Conservation (phyloP, 345 rosid genomes). For the Rubroshorea leprosula region DNA sequence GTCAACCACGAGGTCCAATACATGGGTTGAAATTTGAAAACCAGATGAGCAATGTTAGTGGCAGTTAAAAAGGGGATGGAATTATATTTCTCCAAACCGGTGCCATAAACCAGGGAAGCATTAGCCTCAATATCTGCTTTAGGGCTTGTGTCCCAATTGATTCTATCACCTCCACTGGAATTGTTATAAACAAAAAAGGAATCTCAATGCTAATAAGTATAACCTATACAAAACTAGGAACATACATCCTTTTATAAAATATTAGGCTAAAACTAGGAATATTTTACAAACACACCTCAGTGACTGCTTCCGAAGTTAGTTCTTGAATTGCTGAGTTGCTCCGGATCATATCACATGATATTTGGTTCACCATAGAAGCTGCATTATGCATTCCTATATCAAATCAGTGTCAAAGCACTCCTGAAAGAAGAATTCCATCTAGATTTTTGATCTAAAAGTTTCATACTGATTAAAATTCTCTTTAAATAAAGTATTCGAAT, state of each 20-base stretch:
- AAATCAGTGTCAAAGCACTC: conserved; percentile 36
- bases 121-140: conserved; percentile 7
- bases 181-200: background rate
- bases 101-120: conserved; percentile 93
- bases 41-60: background rate
- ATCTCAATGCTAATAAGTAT: background rate
- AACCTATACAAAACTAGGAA: background rate
- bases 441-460: conserved; percentile 14
- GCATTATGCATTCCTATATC: conserved; percentile 41
- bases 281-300: conserved; percentile 43
- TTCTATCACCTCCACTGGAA: background rate
- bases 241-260: background rate
- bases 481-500: background rate
- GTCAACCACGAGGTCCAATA: background rate
- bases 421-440: conserved; percentile 17
- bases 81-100: conserved; percentile 53
- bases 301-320: conserved; percentile 83
- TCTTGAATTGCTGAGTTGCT: conserved; percentile 39
- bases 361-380: conserved; percentile 89
- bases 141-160: background rate
- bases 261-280: background rate
- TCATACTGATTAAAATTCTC: background rate
- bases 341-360: conserved; percentile 49
- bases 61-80: background rate
- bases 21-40: background rate